Conservation (phyloP, 495 filamentous ascomycete species). For the Aspergillus steynii region DNA sequence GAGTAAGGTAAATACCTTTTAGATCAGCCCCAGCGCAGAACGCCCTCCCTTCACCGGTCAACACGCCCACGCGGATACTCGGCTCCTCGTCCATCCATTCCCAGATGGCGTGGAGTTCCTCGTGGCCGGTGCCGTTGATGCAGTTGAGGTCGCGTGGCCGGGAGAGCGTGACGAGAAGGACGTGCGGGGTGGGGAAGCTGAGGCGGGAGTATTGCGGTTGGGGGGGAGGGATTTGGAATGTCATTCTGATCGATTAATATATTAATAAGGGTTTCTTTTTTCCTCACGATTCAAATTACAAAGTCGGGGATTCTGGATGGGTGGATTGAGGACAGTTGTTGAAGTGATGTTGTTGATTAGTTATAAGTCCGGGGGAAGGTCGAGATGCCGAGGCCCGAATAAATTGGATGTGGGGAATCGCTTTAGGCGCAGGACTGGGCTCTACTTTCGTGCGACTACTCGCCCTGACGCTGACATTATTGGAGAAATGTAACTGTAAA, state of each 20-base stretch:
- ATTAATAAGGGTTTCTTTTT: neutral
- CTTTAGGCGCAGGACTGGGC: too few species aligned
- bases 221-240: constrained; percentile 40
- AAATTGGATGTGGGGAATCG: too few species aligned
- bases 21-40: constrained; percentile 63
- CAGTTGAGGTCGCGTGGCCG: constrained; percentile 50
- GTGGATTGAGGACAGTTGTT: neutral
- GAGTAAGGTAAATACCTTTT: constrained; percentile 37
- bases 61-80: constrained; percentile 51
- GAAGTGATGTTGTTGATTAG: too few species aligned
- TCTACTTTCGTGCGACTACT: too few species aligned
- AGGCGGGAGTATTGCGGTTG: constrained; percentile 37
- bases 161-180: constrained; percentile 51
- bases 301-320: too few species aligned
- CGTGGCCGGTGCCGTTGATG: constrained; percentile 51
- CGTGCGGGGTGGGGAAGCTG: constrained; percentile 47
- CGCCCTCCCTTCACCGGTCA: constrained; percentile 56
- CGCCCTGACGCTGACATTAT: too few species aligned
- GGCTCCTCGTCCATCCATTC: constrained; percentile 60
- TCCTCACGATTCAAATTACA: too few species aligned
- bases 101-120: constrained; percentile 53
- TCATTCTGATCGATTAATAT: constrained; percentile 11
- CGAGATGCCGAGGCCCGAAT: too few species aligned
- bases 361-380: too few species aligned
- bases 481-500: neutral